Conservation (phyloP, 257 asterid species). For the Lavandula angustifolia region DNA sequence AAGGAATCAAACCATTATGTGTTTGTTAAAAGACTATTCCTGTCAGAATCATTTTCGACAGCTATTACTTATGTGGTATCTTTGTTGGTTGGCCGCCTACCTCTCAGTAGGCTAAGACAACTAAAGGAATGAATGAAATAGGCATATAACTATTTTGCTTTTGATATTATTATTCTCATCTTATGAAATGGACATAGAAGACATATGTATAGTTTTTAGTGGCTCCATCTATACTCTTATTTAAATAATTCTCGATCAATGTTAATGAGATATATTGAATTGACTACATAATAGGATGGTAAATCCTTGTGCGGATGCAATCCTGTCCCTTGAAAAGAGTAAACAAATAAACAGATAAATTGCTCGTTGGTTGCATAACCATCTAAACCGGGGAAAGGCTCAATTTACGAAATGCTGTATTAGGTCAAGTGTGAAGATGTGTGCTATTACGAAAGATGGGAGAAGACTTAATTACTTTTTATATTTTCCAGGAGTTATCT, state of each 20-base stretch:
- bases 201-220: too few relatives aligned
- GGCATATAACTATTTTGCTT: constrained; percentile 13
- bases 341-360: too few relatives aligned
- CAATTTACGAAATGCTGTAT: too few relatives aligned
- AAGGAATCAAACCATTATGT: constrained; percentile 12
- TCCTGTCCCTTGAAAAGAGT: too few relatives aligned
- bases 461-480: background rate
- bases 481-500: constrained; percentile 64
- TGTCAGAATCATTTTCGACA: background rate
- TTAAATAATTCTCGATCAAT: background rate
- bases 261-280: too few relatives aligned
- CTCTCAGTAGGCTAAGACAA: constrained; percentile 25
- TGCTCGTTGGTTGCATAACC: too few relatives aligned
- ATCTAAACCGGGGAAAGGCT: too few relatives aligned
- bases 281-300: too few relatives aligned
- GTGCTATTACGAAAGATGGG: too few relatives aligned
- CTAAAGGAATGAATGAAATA: constrained; percentile 15
- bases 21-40: constrained; percentile 1
- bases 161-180: constrained; percentile 4
- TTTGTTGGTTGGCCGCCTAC: constrained; percentile 11
- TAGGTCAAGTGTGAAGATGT: too few relatives aligned
- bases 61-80: background rate
- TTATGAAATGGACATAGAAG: background rate
- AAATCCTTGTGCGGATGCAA: too few relatives aligned
- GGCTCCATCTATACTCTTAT: background rate